Evolutionary conservation across 805 yeast species (phyloP), one percentile per base, ranked within the genome.

Genomic region (Clavispora phyllophila): DNA sequence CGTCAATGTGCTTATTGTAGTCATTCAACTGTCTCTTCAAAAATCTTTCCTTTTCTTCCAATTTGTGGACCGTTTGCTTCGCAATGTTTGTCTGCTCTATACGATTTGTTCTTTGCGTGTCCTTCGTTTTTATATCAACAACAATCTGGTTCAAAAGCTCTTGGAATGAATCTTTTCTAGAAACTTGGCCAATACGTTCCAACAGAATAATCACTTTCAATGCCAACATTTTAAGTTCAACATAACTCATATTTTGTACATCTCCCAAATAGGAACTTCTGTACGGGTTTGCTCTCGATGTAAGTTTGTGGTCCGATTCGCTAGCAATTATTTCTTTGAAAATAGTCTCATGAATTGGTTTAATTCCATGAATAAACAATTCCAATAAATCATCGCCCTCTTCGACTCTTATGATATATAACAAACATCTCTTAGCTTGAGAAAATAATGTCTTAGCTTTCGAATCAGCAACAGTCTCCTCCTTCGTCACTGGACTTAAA

Each of bases 401-500:
- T 66, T 93, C 97, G 5, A 93, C 86, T 50, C 89, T 81, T 48
- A 90, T 79, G 55, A 91, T 79, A 56, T 88, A 88, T 13, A 84
- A 65, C n/a, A 90, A 66, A 51, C 89, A 84, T 48, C 96, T 70
- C 60, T 91, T 91, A 0, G 85, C 88, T 56, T 87, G 89, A 41
- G 87, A 75, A 54, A 83, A 68, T 24, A 87, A 63, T 5, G 84
- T 67, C 40, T 75, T 76, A 29, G 74, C 62, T 54, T 80, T 82
- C 1, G 81, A 75, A 40, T 84, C 87, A 5, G 69, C 69, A 17
- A 73, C 52, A 6, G 74, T 66, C 19, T 66, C 70, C 39, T 75
- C 73, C 47, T 69, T 69, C 0, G 74, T 62, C 5, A 71, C 61
- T 3, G 77, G 76, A 56, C 82, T 82, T 48, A 87, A 66, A 41